Evolutionary conservation across 108 stramenopile species (phyloP).

Genomic region (Cylindrotheca fusiformis): DNA sequence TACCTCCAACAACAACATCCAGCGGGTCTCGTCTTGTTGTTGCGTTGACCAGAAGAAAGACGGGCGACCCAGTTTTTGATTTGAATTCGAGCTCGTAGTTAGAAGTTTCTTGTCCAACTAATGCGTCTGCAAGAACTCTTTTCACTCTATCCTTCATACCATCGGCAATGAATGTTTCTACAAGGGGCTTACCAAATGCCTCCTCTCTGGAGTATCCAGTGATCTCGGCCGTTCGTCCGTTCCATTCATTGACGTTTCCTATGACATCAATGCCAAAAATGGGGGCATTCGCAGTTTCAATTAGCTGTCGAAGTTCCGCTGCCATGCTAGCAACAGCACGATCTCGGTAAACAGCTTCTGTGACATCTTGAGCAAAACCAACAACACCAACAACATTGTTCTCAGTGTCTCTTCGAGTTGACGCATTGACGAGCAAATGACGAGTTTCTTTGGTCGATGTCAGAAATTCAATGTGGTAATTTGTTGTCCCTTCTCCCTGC

Average conservation of each 20-base stretch:
- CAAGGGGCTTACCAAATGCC: constrained; percentile 59
- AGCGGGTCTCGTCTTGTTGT: constrained; percentile 14
- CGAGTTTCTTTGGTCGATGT: constrained; percentile 53
- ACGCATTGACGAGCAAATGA: constrained; percentile 62
- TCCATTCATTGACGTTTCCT: constrained; percentile 81
- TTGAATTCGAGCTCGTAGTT: constrained; percentile 73
- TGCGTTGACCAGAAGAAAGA: constrained; percentile 59
- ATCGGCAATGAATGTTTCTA: constrained; percentile 63
- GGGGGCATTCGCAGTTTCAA: constrained; percentile 82
- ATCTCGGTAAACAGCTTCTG: constrained; percentile 58
- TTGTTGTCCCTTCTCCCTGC: constrained; percentile 58
- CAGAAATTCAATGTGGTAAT: constrained; percentile 69
- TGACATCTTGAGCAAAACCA: constrained; percentile 54
- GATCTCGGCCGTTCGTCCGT: constrained; percentile 48
- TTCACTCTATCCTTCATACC: constrained; percentile 45
- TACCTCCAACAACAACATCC: not conserved
- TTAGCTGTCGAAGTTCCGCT: constrained; percentile 61
- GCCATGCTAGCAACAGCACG: constrained; percentile 61
- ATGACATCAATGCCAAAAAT: constrained; percentile 77
- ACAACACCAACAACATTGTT: constrained; percentile 48
- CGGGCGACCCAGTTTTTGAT: constrained; percentile 54
- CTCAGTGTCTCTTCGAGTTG: constrained; percentile 56
- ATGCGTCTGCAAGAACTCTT: constrained; percentile 51
- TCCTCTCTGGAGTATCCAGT: constrained; percentile 67
- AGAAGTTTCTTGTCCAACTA: constrained; percentile 57